Percentiles rank a stretch among this genome's conserved stretches.
phyloP scores from a whole-genome alignment of 805 yeast species.

The Tanozyma kutaoensis region DNA sequence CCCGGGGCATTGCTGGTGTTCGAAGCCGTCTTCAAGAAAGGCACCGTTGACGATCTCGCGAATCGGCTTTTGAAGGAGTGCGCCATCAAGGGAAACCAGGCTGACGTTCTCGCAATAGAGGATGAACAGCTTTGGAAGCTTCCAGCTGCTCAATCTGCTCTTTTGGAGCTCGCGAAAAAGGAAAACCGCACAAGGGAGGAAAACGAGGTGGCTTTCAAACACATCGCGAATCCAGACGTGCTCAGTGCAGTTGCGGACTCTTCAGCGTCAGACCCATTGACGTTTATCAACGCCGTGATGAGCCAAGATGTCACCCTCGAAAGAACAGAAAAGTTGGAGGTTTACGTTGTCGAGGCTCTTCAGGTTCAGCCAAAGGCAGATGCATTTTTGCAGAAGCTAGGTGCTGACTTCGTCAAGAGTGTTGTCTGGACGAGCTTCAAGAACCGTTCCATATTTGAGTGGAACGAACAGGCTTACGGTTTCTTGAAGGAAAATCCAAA shows the following conservation, averaged over 20 bases:
- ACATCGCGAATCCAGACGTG: constrained; percentile 6
- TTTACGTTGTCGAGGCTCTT: too few species aligned
- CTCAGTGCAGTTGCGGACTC: constrained; percentile 7
- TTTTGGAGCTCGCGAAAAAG: constrained; percentile 16
- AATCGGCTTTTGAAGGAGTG: constrained; percentile 1
- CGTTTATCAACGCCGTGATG: too few species aligned
- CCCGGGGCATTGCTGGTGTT: too few species aligned
- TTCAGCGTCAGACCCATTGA: not conserved
- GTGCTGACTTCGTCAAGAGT: too few species aligned
- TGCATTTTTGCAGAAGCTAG: too few species aligned
- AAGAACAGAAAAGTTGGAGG: too few species aligned
- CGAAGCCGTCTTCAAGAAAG: not conserved
- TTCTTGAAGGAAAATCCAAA: constrained; percentile 1
- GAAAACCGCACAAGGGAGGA: constrained; percentile 9
- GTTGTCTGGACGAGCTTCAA: too few species aligned
- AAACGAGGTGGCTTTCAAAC: constrained; percentile 8
- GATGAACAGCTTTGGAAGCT: constrained; percentile 11
- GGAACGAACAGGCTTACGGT: too few species aligned
- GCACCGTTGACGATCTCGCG: not conserved
- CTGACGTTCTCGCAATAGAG: not conserved
- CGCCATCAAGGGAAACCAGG: not conserved
- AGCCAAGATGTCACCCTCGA: too few species aligned
- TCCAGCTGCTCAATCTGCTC: constrained; percentile 11
- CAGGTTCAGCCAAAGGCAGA: too few species aligned
- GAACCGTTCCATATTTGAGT: too few species aligned